Conservation (phyloP, 305 asterid genomes). For the Fraxinus latifolia region DNA sequence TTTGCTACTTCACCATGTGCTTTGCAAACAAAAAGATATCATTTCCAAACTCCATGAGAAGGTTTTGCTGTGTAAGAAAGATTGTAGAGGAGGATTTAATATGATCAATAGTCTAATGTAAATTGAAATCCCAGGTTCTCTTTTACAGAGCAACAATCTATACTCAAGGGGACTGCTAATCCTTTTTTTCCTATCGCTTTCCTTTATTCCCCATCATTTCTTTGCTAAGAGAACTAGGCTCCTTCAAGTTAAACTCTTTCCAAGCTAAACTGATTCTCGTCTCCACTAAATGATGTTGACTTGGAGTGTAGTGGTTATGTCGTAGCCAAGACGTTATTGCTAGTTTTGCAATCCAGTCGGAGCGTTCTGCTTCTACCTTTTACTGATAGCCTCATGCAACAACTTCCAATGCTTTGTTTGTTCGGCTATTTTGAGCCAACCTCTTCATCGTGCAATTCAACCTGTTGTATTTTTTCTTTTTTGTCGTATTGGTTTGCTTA, state of each 20-base stretch:
- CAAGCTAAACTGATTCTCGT: background rate
- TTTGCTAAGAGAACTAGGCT: background rate
- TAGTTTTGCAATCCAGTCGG: background rate
- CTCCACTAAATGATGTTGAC: background rate
- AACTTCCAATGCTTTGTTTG: background rate
- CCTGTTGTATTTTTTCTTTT: background rate
- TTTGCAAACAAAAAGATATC: background rate
- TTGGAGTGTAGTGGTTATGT: background rate
- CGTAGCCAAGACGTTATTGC: background rate
- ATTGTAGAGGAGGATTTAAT: background rate
- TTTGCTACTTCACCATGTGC: background rate
- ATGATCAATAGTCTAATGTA: background rate
- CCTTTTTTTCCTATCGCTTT: background rate
- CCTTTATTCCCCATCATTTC: background rate
- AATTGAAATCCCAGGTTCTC: background rate
- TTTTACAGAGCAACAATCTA: background rate
- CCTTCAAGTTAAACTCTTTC: background rate
- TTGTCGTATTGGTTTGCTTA: background rate
- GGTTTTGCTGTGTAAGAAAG: constrained; percentile 1
- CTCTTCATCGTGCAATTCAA: background rate
- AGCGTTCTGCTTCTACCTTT: background rate
- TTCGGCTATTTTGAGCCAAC: background rate
- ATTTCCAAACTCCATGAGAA: constrained; percentile 5
- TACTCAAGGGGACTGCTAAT: background rate
- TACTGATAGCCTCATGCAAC: background rate